A percentile compares a stretch with the other conserved stretches of the same genome.
phyloP scores from a whole-genome alignment of 257 asterid genomes.

The Eustoma russellianum region DNA sequence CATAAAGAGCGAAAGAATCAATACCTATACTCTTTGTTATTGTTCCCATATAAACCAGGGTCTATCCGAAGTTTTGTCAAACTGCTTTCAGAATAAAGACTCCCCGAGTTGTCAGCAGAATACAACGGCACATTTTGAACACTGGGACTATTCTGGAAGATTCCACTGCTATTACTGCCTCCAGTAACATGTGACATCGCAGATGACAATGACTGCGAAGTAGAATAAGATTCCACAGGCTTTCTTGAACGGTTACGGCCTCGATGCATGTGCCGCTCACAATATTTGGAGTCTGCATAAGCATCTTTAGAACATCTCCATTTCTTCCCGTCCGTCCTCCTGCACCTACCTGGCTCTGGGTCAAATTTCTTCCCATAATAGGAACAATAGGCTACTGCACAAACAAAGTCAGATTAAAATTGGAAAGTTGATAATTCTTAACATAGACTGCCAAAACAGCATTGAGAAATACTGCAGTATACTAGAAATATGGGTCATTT shows the following conservation, averaged over 20 bases:
- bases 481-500: conserved; percentile 4
- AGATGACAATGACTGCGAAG: conserved; percentile 68
- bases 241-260: conserved; percentile 99
- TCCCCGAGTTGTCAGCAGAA: conserved; percentile 49
- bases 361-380: conserved; percentile 32
- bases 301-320: conserved; percentile 92
- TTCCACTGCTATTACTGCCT: conserved; percentile 32
- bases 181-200: conserved; percentile 33
- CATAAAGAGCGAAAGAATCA: no score
- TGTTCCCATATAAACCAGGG: no score
- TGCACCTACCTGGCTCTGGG: conserved; percentile 82
- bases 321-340: conserved; percentile 91
- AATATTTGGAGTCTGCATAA: conserved; percentile 70
- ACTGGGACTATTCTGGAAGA: conserved; percentile 38
- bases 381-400: conserved; percentile 17
- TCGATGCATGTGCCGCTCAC: conserved; percentile 86
- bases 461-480: not conserved
- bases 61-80: no score
- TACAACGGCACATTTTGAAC: conserved; percentile 50
- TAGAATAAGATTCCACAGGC: conserved; percentile 98
- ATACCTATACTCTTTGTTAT: no score
- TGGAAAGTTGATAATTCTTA: no score
- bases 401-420: not conserved
- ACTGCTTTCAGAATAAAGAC: conserved; percentile 1
- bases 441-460: no score